phyloP scores from a whole-genome alignment of 176 grass and related monocot genomes.

The Aegilops sharonensis region DNA sequence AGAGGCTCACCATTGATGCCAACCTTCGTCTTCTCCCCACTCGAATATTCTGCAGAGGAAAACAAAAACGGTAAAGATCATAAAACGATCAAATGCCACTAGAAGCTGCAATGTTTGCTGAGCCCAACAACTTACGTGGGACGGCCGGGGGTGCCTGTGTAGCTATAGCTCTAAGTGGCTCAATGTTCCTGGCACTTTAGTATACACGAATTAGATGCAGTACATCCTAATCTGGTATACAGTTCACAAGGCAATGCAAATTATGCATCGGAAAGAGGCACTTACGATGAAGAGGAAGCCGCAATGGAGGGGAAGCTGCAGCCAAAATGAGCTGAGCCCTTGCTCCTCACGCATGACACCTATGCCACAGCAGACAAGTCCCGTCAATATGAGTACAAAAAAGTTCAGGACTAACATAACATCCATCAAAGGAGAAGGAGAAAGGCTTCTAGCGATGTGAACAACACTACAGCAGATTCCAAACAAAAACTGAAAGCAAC shows the following conservation, averaged over 20 bases:
- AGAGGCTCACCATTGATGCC: constrained; percentile 87
- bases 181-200: constrained; percentile 50
- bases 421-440: neutral
- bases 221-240: neutral
- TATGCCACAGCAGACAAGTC: constrained; percentile 1
- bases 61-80: constrained; percentile 4
- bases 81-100: neutral
- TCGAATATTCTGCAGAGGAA: constrained; percentile 65
- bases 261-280: neutral
- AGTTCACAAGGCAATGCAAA: neutral
- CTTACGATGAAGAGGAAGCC: constrained; percentile 38
- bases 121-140: constrained; percentile 52
- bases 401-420: neutral
- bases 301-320: constrained; percentile 28
- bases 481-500: neutral
- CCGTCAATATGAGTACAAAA: neutral
- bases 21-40: constrained; percentile 72
- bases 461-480: neutral
- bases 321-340: constrained; percentile 5
- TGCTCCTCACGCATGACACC: constrained; percentile 33
- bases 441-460: neutral
- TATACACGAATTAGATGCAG: neutral
- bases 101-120: neutral
- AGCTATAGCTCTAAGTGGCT: constrained; percentile 68
- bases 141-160: constrained; percentile 68